Evolutionary conservation across 768 basidiomycete species (phyloP), one percentile per base, ranked within the genome.

Genomic region (Pleurotus platypus): DNA sequence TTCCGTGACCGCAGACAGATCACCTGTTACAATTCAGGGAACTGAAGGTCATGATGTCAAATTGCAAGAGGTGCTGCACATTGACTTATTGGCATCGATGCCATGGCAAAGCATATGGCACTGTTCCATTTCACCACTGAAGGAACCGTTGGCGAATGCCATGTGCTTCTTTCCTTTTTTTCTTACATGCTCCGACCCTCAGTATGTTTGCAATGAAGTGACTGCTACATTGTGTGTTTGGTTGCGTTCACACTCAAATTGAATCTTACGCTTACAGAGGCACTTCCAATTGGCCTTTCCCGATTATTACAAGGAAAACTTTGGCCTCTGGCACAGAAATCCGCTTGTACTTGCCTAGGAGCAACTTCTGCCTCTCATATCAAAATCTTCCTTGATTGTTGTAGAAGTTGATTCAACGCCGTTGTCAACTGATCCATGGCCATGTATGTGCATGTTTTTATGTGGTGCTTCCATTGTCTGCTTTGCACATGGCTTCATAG

Each of bases 361-460:
- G 47, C 49, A 47, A 49, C 37, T 27, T 57, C 16, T 27, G 15
- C 26, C 26, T 57, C n/a, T 11, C 24, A 49, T 11, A 13, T 15
- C 15, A 11, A 9, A 1, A 15, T 40, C 27, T 57, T 26, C 56
- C 56, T 18, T 26, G 48, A 39, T 8, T 57, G 12, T 16, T 38
- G 56, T 57, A 12, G 47, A 57, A 38, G 20, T 57, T 15, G 24
- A 57, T 49, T 57, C 56, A 4, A 24, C 16, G 9, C 43, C 20
- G 18, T 24, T n/a, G 16, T 43, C 7, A 20, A 27, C 22, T 5
- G 46, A 18, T 26, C 46, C 0, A 12, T 49, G 20, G n/a, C 18
- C 24, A 49, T 4, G 13, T 6, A 49, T 4, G 13, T 6, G 56
- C 12, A 57, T 57, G 56, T 30, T 57, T 15, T 40, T 57, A 20